Evolutionary conservation across 2,329 filamentous ascomycete genomes (phyloP).

Genomic region (Tolypocladium endophyticum): DNA sequence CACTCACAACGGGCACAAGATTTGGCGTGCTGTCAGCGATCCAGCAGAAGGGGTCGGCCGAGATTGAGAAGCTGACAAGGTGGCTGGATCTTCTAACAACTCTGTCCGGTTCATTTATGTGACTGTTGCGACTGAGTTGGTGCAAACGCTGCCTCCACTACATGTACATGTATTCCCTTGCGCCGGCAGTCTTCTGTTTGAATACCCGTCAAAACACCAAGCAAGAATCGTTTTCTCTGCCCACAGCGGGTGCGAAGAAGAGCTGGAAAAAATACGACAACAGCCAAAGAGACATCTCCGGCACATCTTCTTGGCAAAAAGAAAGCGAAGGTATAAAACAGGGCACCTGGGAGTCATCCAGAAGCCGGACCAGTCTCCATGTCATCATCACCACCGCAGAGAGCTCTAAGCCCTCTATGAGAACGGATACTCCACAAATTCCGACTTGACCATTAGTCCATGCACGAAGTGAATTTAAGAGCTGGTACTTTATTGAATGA

Average conservation of each 20-base stretch:
- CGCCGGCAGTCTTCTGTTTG: not conserved
- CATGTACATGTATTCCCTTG: too few relatives aligned
- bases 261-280: not conserved
- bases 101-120: not conserved
- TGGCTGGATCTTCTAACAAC: not conserved
- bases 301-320: not conserved
- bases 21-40: not conserved
- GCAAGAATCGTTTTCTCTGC: not conserved
- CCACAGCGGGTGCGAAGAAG: not conserved
- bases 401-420: not conserved
- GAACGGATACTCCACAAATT: not conserved
- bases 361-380: not conserved
- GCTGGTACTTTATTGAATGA: not conserved
- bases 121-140: not conserved
- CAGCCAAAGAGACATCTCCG: not conserved
- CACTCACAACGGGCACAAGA: not conserved
- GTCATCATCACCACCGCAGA: not conserved
- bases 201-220: not conserved
- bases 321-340: not conserved
- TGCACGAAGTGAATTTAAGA: not conserved
- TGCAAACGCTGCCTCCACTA: not conserved
- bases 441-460: not conserved
- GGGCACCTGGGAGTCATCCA: not conserved
- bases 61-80: not conserved
- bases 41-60: not conserved